These are phyloP conservation scores for Pseudogymnoascus sp. DNA, from an alignment of 2,329 filamentous ascomycete species.

Conservation along the genomic window DNA sequence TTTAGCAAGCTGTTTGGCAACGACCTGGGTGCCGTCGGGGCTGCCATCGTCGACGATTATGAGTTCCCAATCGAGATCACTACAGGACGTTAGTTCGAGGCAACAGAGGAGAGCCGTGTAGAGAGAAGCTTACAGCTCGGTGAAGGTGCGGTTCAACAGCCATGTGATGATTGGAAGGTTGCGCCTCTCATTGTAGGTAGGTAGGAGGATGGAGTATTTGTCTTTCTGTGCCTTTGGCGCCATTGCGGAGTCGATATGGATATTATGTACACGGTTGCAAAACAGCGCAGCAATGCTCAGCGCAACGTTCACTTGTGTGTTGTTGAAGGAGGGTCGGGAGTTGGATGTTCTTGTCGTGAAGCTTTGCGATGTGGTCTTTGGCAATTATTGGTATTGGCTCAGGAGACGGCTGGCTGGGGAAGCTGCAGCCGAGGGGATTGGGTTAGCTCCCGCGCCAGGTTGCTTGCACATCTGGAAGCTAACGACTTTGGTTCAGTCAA, in stretches of 20 bases:
- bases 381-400: constrained; percentile 8
- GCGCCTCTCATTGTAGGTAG: constrained; percentile 96
- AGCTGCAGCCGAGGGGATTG: constrained; percentile 7
- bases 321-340: background rate
- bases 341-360: constrained; percentile 5
- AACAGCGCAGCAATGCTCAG: background rate
- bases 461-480: constrained; percentile 3
- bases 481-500: constrained; percentile 3
- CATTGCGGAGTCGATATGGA: constrained; percentile 2
- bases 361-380: constrained; percentile 12
- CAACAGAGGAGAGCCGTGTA: constrained; percentile 21
- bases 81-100: background rate
- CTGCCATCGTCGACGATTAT: constrained; percentile 98
- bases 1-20: constrained; percentile 84
- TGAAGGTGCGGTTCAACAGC: constrained; percentile 89
- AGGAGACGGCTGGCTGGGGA: constrained; percentile 8
- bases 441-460: constrained; percentile 10
- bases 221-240: constrained; percentile 38
- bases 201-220: constrained; percentile 96
- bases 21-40: constrained; percentile 86
- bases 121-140: constrained; percentile 60
- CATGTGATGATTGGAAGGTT: constrained; percentile 95
- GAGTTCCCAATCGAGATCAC: constrained; percentile 80
- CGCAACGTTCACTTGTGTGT: background rate
- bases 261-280: background rate